These are phyloP conservation scores for Panus rudis DNA, from an alignment of 768 basidiomycete species.

Conservation along the genomic window DNA sequence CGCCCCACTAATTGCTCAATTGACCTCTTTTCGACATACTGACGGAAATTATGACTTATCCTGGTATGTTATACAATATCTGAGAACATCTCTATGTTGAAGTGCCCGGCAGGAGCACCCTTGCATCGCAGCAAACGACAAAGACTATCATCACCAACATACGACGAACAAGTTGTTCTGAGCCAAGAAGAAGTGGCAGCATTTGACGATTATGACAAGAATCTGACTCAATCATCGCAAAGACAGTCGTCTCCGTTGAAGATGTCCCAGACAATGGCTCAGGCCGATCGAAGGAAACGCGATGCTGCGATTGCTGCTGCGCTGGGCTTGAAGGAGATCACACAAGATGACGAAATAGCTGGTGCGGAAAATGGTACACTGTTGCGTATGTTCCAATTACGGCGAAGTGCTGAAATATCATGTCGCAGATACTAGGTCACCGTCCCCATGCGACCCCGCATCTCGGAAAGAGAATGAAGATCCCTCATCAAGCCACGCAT, in stretches of 20 bases:
- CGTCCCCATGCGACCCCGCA: neutral
- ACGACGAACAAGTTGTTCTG: conserved; percentile 37
- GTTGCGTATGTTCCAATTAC: neutral
- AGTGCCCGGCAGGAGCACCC: no score
- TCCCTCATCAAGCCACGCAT: no score
- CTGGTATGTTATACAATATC: no score
- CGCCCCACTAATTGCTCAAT: no score
- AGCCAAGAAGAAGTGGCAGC: conserved; percentile 51
- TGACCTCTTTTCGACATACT: no score
- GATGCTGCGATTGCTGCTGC: conserved; percentile 1
- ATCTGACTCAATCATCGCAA: conserved; percentile 6
- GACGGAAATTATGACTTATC: no score
- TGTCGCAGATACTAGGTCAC: no score
- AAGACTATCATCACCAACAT: conserved; percentile 60
- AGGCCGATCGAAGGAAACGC: neutral
- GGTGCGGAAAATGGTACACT: neutral
- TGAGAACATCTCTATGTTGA: no score
- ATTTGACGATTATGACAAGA: conserved; percentile 19
- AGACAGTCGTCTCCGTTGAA: neutral
- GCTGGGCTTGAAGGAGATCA: neutral
- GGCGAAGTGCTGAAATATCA: no score
- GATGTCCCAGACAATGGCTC: neutral
- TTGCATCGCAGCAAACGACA: conserved; percentile 40
- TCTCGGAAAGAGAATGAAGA: neutral
- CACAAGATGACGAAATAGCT: neutral